Evolutionary conservation across 305 asterid genomes (phyloP), one percentile per base, ranked within the genome.

Genomic region (Fraxinus floribunda): DNA sequence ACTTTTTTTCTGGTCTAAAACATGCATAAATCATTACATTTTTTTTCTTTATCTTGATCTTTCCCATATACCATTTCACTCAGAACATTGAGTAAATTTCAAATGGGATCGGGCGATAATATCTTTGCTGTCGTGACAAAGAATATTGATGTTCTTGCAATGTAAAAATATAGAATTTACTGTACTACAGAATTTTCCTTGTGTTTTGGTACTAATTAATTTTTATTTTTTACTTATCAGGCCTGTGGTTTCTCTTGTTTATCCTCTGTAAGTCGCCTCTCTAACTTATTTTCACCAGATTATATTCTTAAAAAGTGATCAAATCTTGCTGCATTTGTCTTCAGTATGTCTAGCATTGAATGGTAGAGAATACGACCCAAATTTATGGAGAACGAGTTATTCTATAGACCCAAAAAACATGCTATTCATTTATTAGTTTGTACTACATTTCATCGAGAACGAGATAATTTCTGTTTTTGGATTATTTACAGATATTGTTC

Each of bases 221-320:
- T 46, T 49, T 62, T 49, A 22, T 83, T 1, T 18, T 57, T 57
- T 79, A 34, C 71, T 81, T 85, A 46, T 74, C 92, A 93, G 97
- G 98, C 98, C 98, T 83, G 76, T 95, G 82, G 80, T 95, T 78
- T 90, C 97, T 82, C 98, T 93, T 72, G 94, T 90, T 71, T 95
- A 88, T 84, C 98, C 98, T 75, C 92, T 95, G 97, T 93, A 91
- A 94, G 97, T 89, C 73, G 1, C 71, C 18, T 32, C 72, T 72
- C 74, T 44, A 41, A 30, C 38, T 20, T 34, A 2, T 9, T 22
- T 60, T 73, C 4, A 20, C 77, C 8, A 39, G 26, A 26, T 41
- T 15, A 57, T 44, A 20, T n/a, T 9, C 15, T 41, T 75, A n/a
- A 11, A 44, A 16, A 44, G 1, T 35, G 38, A 32, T 35, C 44